Evolutionary conservation across 441 rosid genomes (phyloP), one percentile per base, ranked within the genome.

Genomic region (Manihot esculenta): DNA sequence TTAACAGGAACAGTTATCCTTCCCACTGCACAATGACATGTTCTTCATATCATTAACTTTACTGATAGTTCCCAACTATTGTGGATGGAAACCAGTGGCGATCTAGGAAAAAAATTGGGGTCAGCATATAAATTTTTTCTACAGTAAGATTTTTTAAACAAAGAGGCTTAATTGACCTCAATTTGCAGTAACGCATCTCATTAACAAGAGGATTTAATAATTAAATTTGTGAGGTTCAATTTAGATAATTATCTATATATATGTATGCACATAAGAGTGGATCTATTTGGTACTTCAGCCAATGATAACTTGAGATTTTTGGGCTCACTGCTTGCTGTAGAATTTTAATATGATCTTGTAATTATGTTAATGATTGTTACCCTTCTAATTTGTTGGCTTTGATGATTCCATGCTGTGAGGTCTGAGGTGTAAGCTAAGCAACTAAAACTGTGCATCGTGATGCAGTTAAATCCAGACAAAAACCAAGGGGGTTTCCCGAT

Each of bases 401-500:
- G 59, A 61, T 54, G 64, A 48, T 57, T 62, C 21, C 41, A n/a
- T 41, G 24, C 18, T 18, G 45, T 49, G 61, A 53, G 27, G 35
- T 64, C 35, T 50, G 7, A 45, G 44, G 13, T 54, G 60, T 38
- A 50, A 62, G 14, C 44, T 64, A 44, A 24, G 20, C 44, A 38
- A 53, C 59, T 68, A 21, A 64, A 24, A 7, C 50, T 35, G 30
- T 75, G 20, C 30, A 50, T 63, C 53, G 63, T 54, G 69, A 68
- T 74, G 78, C 78, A 92, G 99, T 79, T 78, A 58, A 75, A 84
- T 69, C 73, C 62, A 56, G 91, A 86, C 62, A 83, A 80, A 76
- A 79, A 69, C 76, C 86, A 82, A 59, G 91, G 77, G 30, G 83
- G 86, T 51, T 21, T 77, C 63, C 84, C 64, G 18, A 76, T 66